Conservation (phyloP, 2,329 filamentous ascomycete genomes). For the Neonectria coccinea region DNA sequence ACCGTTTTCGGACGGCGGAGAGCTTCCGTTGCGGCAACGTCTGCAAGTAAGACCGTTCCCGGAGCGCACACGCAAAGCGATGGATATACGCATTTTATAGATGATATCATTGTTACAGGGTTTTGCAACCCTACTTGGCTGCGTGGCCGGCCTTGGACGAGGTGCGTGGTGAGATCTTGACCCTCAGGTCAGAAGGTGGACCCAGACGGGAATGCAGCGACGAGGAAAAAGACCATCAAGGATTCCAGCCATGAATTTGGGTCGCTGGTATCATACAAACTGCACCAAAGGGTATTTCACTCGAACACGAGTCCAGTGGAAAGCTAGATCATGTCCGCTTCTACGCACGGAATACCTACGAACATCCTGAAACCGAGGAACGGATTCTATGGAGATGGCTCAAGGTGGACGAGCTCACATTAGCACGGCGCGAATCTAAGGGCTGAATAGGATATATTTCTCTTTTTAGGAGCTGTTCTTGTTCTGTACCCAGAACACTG, state of each 20-base stretch:
- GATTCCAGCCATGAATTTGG: slow-evolving; percentile 48
- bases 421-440: slow-evolving; percentile 56
- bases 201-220: slow-evolving; percentile 4
- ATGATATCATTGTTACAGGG: slow-evolving; percentile 34
- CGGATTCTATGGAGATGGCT: slow-evolving; percentile 63
- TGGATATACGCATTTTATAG: no score
- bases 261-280: slow-evolving; percentile 52
- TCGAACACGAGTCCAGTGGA: slow-evolving; percentile 56
- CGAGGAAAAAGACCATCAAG: background rate
- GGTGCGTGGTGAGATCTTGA: slow-evolving; percentile 49
- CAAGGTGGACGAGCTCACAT: slow-evolving; percentile 61
- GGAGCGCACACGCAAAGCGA: no score
- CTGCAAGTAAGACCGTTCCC: no score
- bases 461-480: slow-evolving; percentile 57
- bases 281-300: slow-evolving; percentile 27
- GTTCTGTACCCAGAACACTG: slow-evolving; percentile 52
- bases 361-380: slow-evolving; percentile 55
- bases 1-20: no score
- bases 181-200: slow-evolving; percentile 60
- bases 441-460: slow-evolving; percentile 63
- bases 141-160: slow-evolving; percentile 46
- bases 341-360: slow-evolving; percentile 63
- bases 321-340: slow-evolving; percentile 61
- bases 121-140: slow-evolving; percentile 52
- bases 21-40: no score